Evolutionary conservation across 495 filamentous ascomycete species (phyloP), one percentile per base, ranked within the genome.

Genomic region (Amniculicola lignicola): DNA sequence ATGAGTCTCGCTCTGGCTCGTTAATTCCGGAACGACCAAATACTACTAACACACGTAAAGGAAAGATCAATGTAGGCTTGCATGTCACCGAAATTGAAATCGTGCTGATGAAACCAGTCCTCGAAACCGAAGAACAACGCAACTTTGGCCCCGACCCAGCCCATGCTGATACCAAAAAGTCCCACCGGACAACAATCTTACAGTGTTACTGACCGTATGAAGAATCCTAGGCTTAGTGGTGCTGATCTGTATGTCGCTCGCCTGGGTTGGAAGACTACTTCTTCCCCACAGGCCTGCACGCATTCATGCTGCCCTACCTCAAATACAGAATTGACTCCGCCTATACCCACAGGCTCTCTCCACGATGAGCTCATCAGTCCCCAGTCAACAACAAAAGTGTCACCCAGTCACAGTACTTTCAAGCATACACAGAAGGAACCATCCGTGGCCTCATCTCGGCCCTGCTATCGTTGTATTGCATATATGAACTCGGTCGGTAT

Each of bases 181-280:
- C 65, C 44, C 2, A 52, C 54, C 4, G 52, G 56, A 5, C 54
- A 59, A 12, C 31, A 1, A 15, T 59, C 54, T 38, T 45, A 42
- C 12, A 57, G 57, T 6, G 52, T 70, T 9, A 54, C 52, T 27
- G 74, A 74, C 9, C 68, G 77, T 0, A 77, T 63, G 45, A 77
- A 75, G 54, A 64, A 72, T 62, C 63, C 70, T 10, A 69, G 74
- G 18, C 69, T 80, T 0, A 68, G 73, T 15, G 76, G 77, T 16
- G 74, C 76, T 16, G 76, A 80, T 53, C 63, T 80, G 0, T 80
- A 79, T 44, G 77, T 80, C n/a, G 72, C 72, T 16, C 59, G 77
- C 5, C 59, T 80, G 6, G 74, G 72, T 5, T 61, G 55, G 45
- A 35, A 28, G 50, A 49, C 54, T n/a, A 36, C 40, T 24, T 5